phyloP scores from a whole-genome alignment of 768 basidiomycete genomes.

The Lactifluus echinatus region DNA sequence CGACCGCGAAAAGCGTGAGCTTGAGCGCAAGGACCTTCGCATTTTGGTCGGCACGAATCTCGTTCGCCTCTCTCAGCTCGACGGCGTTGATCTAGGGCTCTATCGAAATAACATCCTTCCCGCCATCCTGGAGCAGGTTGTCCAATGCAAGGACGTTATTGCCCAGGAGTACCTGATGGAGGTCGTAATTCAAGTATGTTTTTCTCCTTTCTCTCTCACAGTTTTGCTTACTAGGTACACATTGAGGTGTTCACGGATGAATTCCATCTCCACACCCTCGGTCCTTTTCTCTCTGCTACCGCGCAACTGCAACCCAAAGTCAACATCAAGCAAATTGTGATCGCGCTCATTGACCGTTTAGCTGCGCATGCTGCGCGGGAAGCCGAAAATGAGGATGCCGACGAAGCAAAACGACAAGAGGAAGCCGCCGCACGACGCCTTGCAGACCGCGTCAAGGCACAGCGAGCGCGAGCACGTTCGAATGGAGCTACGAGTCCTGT shows the following conservation, averaged over 20 bases:
- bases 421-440: slow-evolving; percentile 85
- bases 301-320: slow-evolving; percentile 96
- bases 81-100: slow-evolving; percentile 92
- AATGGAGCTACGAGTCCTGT: slow-evolving; percentile 25
- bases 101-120: slow-evolving; percentile 84
- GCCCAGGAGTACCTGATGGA: slow-evolving; percentile 99
- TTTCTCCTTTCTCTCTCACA: neutral
- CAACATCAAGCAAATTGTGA: slow-evolving; percentile 98
- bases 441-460: slow-evolving; percentile 75
- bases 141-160: slow-evolving; percentile 97
- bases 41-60: slow-evolving; percentile 98
- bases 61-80: slow-evolving; percentile 88
- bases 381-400: slow-evolving; percentile 93
- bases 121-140: slow-evolving; percentile 91
- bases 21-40: slow-evolving; percentile 90
- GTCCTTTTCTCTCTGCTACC: slow-evolving; percentile 91
- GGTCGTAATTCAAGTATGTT: slow-evolving; percentile 88
- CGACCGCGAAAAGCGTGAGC: slow-evolving; percentile 94
- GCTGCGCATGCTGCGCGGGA: slow-evolving; percentile 96
- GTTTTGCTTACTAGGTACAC: neutral
- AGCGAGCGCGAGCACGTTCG: slow-evolving; percentile 56
- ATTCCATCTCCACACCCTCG: slow-evolving; percentile 94
- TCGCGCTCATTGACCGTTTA: slow-evolving; percentile 91
- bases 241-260: slow-evolving; percentile 95
- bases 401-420: slow-evolving; percentile 87